Conservation (phyloP, 2,329 filamentous ascomycete genomes). For the Fusarium hainanense region DNA sequence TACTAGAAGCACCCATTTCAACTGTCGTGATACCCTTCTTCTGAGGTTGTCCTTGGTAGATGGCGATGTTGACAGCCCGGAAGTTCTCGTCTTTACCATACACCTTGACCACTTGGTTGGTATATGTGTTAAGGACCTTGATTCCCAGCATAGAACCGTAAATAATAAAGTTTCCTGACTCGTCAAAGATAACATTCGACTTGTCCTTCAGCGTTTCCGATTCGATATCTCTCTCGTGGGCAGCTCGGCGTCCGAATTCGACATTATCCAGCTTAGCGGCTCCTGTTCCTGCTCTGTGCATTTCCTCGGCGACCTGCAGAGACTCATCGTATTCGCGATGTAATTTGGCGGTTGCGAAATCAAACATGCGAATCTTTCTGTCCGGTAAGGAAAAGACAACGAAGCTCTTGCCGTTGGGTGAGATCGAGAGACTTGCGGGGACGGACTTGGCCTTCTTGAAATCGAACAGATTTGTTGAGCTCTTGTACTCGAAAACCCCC, state of each 20-base stretch:
- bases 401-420: slow-evolving; percentile 86
- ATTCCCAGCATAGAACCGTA: slow-evolving; percentile 93
- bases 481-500: slow-evolving; percentile 92
- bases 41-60: slow-evolving; percentile 96
- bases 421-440: slow-evolving; percentile 84
- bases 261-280: slow-evolving; percentile 85
- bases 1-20: slow-evolving; percentile 95
- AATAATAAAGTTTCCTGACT: slow-evolving; percentile 93
- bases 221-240: slow-evolving; percentile 87
- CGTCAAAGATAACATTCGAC: slow-evolving; percentile 92
- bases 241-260: slow-evolving; percentile 90
- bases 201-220: slow-evolving; percentile 73
- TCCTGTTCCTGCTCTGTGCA: slow-evolving; percentile 93
- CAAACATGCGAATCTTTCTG: slow-evolving; percentile 91
- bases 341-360: slow-evolving; percentile 89
- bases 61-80: slow-evolving; percentile 80
- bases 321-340: slow-evolving; percentile 96
- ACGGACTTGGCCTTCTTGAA: slow-evolving; percentile 95
- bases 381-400: slow-evolving; percentile 93
- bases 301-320: slow-evolving; percentile 85
- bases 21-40: slow-evolving; percentile 94
- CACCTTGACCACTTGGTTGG: slow-evolving; percentile 89
- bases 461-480: slow-evolving; percentile 91
- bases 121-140: slow-evolving; percentile 96
- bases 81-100: slow-evolving; percentile 93